phyloP scores from a whole-genome alignment of 805 yeast genomes.

The Suhomyces prunicola region DNA sequence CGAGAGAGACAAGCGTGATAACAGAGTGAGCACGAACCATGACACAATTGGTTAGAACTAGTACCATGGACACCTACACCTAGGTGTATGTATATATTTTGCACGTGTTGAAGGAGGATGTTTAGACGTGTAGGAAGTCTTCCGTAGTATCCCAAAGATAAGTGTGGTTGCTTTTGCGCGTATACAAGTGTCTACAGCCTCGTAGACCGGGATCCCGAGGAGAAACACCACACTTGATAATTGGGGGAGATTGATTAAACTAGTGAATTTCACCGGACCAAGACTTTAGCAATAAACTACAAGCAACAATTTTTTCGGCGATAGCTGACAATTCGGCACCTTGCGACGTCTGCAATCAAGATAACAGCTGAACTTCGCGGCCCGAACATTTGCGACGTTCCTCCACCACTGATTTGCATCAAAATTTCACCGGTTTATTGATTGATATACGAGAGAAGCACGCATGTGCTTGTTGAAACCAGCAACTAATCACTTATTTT shows the following conservation, averaged over 20 bases:
- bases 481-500: background rate
- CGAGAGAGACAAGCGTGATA: background rate
- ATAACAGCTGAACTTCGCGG: background rate
- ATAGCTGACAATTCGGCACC: background rate
- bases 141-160: background rate
- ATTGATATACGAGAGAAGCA: background rate
- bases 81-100: background rate
- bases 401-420: background rate
- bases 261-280: background rate
- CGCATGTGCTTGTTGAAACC: background rate
- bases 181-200: background rate
- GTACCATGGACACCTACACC: too few species aligned
- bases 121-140: background rate
- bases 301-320: background rate
- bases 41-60: background rate
- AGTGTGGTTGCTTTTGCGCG: background rate
- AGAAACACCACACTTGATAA: background rate
- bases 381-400: background rate
- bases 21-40: background rate
- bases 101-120: background rate
- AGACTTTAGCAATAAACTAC: background rate
- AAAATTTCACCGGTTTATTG: background rate
- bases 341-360: background rate
- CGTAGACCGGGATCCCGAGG: background rate
- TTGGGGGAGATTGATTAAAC: background rate